A percentile compares a stretch with the other conserved stretches of the same genome.
Conservation (phyloP, 352 stramenopile species). For the Phytophthora nicotianae region DNA sequence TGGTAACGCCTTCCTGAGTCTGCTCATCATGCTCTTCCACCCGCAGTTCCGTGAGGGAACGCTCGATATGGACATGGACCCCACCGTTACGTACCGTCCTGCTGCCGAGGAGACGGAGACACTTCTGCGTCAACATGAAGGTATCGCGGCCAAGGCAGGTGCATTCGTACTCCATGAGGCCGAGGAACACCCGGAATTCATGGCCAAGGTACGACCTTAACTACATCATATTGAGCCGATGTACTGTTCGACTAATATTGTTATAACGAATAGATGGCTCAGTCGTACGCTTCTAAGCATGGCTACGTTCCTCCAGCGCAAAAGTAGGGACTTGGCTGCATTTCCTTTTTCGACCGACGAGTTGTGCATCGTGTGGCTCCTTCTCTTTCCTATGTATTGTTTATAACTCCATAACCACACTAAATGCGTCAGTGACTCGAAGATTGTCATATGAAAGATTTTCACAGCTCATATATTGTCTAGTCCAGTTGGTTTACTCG, state of each 20-base stretch:
- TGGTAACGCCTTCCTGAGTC: constrained; percentile 72
- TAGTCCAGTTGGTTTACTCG: constrained; percentile 17
- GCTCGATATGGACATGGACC: constrained; percentile 77
- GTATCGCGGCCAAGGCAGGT: constrained; percentile 59
- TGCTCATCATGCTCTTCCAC: constrained; percentile 84
- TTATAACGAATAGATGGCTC: constrained; percentile 39
- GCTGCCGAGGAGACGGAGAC: constrained; percentile 71
- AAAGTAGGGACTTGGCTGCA: constrained; percentile 18
- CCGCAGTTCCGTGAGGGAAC: constrained; percentile 84
- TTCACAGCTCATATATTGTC: constrained; percentile 13
- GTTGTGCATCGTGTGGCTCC: constrained; percentile 15
- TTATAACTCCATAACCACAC: constrained; percentile 20
- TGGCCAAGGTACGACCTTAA: constrained; percentile 50
- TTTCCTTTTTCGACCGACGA: not conserved
- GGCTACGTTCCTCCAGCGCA: constrained; percentile 54
- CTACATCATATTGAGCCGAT: not conserved
- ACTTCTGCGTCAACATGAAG: constrained; percentile 66
- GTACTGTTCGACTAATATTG: constrained; percentile 3
- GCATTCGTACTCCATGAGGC: constrained; percentile 71
- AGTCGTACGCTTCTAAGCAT: constrained; percentile 49
- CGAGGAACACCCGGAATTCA: constrained; percentile 78
- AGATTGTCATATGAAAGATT: constrained; percentile 6
- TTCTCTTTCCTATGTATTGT: constrained; percentile 37
- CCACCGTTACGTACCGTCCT: constrained; percentile 68
- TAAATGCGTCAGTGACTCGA: constrained; percentile 8